Evolutionary conservation across 257 asterid genomes (phyloP).

Genomic region (Capsicum rhomboideum): DNA sequence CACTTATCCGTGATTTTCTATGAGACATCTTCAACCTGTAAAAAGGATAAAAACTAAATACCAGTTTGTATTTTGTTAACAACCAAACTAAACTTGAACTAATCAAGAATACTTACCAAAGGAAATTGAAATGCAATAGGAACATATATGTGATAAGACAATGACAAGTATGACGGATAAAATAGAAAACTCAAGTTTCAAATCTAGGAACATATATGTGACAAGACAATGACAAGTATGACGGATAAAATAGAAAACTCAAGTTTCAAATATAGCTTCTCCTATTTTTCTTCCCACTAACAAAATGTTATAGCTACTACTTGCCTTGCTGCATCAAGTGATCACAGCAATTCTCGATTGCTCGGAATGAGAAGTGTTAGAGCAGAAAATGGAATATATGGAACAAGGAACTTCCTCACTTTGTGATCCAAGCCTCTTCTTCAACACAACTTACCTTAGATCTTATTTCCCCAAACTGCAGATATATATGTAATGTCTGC

Average conservation of each 20-base stretch:
- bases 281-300: not conserved
- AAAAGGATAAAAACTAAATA: not conserved
- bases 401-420: not conserved
- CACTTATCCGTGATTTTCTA: slow-evolving; percentile 26
- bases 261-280: not conserved
- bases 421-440: not conserved
- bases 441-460: not conserved
- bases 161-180: not conserved
- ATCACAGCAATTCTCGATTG: not conserved
- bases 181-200: not conserved
- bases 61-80: not conserved
- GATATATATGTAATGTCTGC: not conserved
- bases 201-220: not conserved
- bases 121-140: not conserved
- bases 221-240: not conserved
- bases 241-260: not conserved
- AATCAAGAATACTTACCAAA: not conserved
- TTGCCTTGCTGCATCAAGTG: not conserved
- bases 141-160: not conserved
- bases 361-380: not conserved
- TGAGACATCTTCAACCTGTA: slow-evolving; percentile 44
- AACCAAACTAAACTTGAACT: not conserved
- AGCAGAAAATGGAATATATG: not conserved
- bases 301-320: not conserved
- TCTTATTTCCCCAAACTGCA: not conserved